These are phyloP conservation scores for Ceratocystis albifundus DNA, from an alignment of 2,329 filamentous ascomycete species.

Conservation along the genomic window DNA sequence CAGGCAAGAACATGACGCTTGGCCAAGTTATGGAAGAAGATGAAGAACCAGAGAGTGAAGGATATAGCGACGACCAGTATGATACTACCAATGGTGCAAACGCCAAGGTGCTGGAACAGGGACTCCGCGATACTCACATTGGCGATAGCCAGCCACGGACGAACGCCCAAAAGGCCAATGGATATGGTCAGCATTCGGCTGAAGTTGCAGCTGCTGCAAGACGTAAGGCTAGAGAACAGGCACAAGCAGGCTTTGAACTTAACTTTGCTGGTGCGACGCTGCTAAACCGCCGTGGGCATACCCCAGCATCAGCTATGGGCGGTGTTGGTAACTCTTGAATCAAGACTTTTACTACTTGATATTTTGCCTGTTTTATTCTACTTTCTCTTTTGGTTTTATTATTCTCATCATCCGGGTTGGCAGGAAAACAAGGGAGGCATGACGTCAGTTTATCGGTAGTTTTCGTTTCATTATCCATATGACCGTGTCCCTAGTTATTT, in stretches of 20 bases:
- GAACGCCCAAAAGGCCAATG: conserved; percentile 38
- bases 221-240: conserved; percentile 59
- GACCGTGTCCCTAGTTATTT: neutral
- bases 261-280: conserved; percentile 84
- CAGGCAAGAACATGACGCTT: conserved; percentile 63
- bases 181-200: conserved; percentile 82
- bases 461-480: conserved; percentile 5
- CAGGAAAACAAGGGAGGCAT: conserved; percentile 7
- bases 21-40: conserved; percentile 60
- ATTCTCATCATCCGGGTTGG: neutral
- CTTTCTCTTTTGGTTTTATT: conserved; percentile 6
- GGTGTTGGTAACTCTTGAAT: conserved; percentile 2
- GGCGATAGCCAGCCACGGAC: conserved; percentile 44
- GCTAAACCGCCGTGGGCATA: conserved; percentile 56
- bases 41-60: conserved; percentile 41
- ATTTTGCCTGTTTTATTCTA: conserved; percentile 12
- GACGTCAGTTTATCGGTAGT: neutral
- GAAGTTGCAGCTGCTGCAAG: conserved; percentile 73
- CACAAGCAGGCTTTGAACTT: conserved; percentile 78
- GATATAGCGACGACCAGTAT: conserved; percentile 34
- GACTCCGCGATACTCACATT: conserved; percentile 74
- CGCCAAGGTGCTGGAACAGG: conserved; percentile 67
- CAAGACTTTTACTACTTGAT: neutral
- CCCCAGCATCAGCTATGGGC: conserved; percentile 36
- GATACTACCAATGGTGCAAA: conserved; percentile 20